These are phyloP conservation scores for Pythium dissimile DNA, from an alignment of 352 stramenopile species.

Conservation along the genomic window DNA sequence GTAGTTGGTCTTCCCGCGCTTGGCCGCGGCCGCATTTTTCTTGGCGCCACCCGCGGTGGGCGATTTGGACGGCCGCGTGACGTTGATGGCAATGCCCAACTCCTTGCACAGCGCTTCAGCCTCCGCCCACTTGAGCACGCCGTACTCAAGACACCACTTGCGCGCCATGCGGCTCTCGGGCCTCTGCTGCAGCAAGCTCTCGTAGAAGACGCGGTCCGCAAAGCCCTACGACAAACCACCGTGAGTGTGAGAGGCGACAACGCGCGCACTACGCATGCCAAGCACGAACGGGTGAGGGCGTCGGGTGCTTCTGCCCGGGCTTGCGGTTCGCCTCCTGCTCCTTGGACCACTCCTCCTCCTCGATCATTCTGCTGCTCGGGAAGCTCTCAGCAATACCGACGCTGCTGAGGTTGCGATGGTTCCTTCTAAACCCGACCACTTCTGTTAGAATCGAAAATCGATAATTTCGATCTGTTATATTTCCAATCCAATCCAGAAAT, in stretches of 20 bases:
- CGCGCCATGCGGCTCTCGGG: slow-evolving; percentile 82
- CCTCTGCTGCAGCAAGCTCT: slow-evolving; percentile 84
- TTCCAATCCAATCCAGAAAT: background rate
- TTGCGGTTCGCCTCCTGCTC: slow-evolving; percentile 88
- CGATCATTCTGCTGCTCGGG: no score
- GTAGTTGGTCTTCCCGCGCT: slow-evolving; percentile 20
- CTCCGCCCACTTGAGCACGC: slow-evolving; percentile 85
- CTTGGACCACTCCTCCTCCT: slow-evolving; percentile 88
- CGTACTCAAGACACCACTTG: slow-evolving; percentile 91
- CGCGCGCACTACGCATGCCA: background rate
- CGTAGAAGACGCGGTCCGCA: slow-evolving; percentile 89
- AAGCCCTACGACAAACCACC: slow-evolving; percentile 43
- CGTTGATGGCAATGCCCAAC: slow-evolving; percentile 58
- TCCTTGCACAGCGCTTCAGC: slow-evolving; percentile 77
- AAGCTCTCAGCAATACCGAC: no score
- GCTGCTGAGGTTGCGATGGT: background rate
- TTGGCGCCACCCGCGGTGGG: slow-evolving; percentile 37
- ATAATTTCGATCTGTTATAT: no score
- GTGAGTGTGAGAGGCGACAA: background rate
- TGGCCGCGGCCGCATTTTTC: slow-evolving; percentile 24
- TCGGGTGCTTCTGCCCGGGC: slow-evolving; percentile 85
- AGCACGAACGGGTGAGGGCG: slow-evolving; percentile 63
- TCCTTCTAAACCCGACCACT: slow-evolving; percentile 5
- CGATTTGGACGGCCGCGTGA: slow-evolving; percentile 42
- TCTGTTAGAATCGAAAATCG: background rate